A percentile compares a stretch with the other conserved stretches of the same genome.
phyloP scores from a whole-genome alignment of 2,329 filamentous ascomycete species.

The Cladobotryum protrusum region DNA sequence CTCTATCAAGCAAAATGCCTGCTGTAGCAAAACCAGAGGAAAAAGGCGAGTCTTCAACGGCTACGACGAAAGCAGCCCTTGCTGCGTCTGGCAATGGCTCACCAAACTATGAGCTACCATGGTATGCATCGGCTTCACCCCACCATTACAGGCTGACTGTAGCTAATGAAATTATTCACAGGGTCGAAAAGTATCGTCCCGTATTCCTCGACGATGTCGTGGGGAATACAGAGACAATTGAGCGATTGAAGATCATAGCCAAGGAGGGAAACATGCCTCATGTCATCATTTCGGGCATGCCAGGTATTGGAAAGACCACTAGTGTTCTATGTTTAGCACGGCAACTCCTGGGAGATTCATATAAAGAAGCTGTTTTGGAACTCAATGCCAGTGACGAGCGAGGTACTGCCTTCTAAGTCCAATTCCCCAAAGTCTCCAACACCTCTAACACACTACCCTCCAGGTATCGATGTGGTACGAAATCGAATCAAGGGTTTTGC shows the following conservation, averaged over 20 bases:
- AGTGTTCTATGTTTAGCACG: slow-evolving; percentile 89
- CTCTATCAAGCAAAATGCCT: slow-evolving; percentile 36
- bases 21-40: slow-evolving; percentile 41
- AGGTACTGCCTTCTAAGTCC: no score
- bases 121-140: slow-evolving; percentile 42
- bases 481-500: slow-evolving; percentile 98
- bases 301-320: slow-evolving; percentile 97
- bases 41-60: slow-evolving; percentile 55
- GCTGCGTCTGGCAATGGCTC: slow-evolving; percentile 44
- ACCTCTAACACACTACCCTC: background rate
- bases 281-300: slow-evolving; percentile 99
- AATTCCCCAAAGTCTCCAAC: background rate
- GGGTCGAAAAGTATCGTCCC: slow-evolving; percentile 98
- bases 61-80: slow-evolving; percentile 51
- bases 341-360: slow-evolving; percentile 83
- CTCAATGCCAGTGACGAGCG: slow-evolving; percentile 95
- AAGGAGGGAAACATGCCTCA: slow-evolving; percentile 99
- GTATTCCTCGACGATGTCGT: slow-evolving; percentile 95
- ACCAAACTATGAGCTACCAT: slow-evolving; percentile 69
- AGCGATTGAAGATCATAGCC: slow-evolving; percentile 94
- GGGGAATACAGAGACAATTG: slow-evolving; percentile 95
- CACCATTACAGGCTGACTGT: background rate
- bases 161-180: slow-evolving; percentile 33
- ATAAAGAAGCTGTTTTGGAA: slow-evolving; percentile 96
- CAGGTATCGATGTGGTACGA: slow-evolving; percentile 91